Base-by-base conservation (phyloP, 345 rosid species). In the Eucalyptus regnans region DNA sequence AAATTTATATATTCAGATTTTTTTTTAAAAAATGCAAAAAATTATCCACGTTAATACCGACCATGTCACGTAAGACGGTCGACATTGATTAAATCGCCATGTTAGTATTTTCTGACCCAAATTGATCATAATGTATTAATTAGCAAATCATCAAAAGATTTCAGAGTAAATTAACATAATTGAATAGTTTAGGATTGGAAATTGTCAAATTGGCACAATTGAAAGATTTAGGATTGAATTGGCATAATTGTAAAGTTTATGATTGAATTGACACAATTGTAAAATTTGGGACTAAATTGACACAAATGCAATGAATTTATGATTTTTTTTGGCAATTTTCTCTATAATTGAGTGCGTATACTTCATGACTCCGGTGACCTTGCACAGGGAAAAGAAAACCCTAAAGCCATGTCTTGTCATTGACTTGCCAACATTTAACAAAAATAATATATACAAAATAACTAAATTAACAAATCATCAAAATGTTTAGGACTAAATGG, bases 21-120 rank as follows among this genome's bases (percentile, higher is more conserved):
- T 5, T 18, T 51, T 51, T 51, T 6, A 16, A 16, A 15, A 51
- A 20, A 56, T 56, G 12, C 12, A 23, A 56, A 56, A 56, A 56
- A 56, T 56, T 56, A 56, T 10, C 1, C 29, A 9, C 6, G 6
- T 56, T 2, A 23, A 25, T 25, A 56, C 6, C 0, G 0, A 56
- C 5, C 6, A 56, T 23, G 12, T 56, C 29, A 9, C 6, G 1
- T 56, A 56, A 22, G 29, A 56, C 1, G 1, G 1, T 23, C 1
- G 6, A 56, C 13, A 23, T 1, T 9, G 1, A 56, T 10, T 56
- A 56, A 22, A 56, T 4, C 0, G 1, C 29, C 29, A 56, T 22
- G 10, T 56, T 5, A 56, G 13, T 56, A 25, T 56, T 23, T 56
- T 56, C 0, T 25, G 0, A 25, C 12, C 62, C 6, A 23, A 56